These are phyloP conservation scores for Furcasterigmium furcatum DNA, from an alignment of 2,329 filamentous ascomycete species.

Conservation along the genomic window DNA sequence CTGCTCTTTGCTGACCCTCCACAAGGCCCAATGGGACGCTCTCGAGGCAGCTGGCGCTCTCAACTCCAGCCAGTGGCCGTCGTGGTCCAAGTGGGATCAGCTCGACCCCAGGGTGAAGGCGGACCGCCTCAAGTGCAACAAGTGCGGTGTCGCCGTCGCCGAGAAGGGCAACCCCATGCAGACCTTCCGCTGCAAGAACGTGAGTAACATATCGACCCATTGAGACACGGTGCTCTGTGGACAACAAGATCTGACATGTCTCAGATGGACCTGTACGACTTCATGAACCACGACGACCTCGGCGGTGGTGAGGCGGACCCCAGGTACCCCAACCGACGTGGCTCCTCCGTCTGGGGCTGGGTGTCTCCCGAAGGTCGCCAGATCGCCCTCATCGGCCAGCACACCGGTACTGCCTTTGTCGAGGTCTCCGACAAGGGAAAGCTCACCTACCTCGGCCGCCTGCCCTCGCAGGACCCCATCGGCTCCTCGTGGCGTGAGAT, in stretches of 20 bases:
- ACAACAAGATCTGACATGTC: neutral
- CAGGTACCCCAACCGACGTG: constrained; percentile 9
- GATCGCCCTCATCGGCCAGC: constrained; percentile 44
- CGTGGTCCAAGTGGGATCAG: constrained; percentile 10
- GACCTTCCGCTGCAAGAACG: constrained; percentile 18
- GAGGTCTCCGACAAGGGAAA: constrained; percentile 41
- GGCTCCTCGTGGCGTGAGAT: constrained; percentile 34
- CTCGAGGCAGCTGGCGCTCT: constrained; percentile 9
- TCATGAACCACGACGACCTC: constrained; percentile 8
- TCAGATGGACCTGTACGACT: constrained; percentile 18
- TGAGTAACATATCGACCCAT: constrained; percentile 9
- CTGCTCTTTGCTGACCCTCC: neutral
- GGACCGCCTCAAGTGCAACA: constrained; percentile 9
- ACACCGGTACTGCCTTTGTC: constrained; percentile 45
- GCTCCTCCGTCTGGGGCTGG: constrained; percentile 7
- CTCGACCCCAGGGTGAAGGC: constrained; percentile 9
- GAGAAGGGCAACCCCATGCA: constrained; percentile 11
- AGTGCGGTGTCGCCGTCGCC: constrained; percentile 7
- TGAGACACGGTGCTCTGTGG: no score
- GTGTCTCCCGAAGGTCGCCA: constrained; percentile 33
- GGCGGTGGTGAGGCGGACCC: constrained; percentile 19
- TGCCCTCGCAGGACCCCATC: constrained; percentile 33
- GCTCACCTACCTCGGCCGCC: constrained; percentile 41
- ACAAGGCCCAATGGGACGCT: constrained; percentile 12
- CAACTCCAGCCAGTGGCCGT: constrained; percentile 10